Evolutionary conservation across 1,139 yeast genomes (phyloP), one percentile per base, ranked within the genome.

Genomic region (Taphrina confusa): DNA sequence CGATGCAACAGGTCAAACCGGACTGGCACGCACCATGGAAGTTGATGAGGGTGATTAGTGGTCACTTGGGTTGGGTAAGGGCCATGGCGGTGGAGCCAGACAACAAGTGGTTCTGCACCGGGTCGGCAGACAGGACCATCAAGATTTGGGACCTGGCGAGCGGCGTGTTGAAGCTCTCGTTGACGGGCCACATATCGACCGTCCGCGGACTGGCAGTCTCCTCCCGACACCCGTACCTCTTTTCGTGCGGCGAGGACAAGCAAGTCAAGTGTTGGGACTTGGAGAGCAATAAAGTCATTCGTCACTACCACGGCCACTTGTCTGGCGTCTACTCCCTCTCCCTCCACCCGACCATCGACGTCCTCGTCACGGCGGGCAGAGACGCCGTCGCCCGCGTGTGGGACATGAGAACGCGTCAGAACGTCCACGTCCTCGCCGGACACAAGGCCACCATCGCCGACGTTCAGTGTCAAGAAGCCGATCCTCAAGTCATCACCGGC

Each of bases 231-330:
- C 97, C 97, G 0, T 92, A 92, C 71, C 75, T 94, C 74, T 94
- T 90, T 70, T 83, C 94, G 9, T 94, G 94, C 27, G 87, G 96
- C 37, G 97, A 92, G 70, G 99, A 94, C 73, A 91, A 91, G 71
- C 80, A 90, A 39, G 89, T 90, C n/a, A 82, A 90, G 69, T 91
- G 97, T 73, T 94, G 97, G 97, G 98, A 94, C 74, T 76, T 94
- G 67, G 97, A 92, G 71, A 81, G 84, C 68, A 88, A 92, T 66
- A 82, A 82, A 67, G 84, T 88, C 1, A 82, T 90, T 14, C 76
- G 97, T 61, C 89, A 90, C 68, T 94, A 88, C 71, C 95, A 91
- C 72, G 99, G 98, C 3, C 98, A 92, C 73, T 78, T 89, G 28
- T 88, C 95, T 20, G 95, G 96, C 2, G 88, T 94, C 1, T 90